Conservation (phyloP, 805 yeast species). For the Candida sakaeoensis region DNA sequence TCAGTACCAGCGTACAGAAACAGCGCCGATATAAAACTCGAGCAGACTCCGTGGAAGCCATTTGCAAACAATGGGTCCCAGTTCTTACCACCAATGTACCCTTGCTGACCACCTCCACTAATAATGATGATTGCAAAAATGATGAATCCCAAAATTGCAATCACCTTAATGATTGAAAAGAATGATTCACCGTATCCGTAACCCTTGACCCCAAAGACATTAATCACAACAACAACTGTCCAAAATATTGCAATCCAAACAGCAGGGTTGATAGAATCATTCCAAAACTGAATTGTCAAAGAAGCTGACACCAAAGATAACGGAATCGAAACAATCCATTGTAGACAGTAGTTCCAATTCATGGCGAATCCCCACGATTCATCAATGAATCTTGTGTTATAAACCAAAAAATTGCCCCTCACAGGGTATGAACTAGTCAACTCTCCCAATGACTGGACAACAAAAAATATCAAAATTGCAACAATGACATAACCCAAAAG, state of each 20-base stretch:
- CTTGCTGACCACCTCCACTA: constrained; percentile 38
- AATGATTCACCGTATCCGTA: constrained; percentile 37
- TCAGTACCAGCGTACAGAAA: constrained; percentile 30
- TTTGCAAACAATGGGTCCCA: constrained; percentile 36
- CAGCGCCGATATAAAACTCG: constrained; percentile 27
- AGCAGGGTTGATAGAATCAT: constrained; percentile 33
- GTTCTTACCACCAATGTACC: constrained; percentile 34
- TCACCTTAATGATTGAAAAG: constrained; percentile 31
- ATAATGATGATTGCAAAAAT: constrained; percentile 37
- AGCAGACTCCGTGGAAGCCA: constrained; percentile 32
- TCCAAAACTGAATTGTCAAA: constrained; percentile 40
- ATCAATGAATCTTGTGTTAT: constrained; percentile 38
- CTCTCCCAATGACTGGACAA: constrained; percentile 41
- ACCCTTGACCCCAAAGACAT: constrained; percentile 33
- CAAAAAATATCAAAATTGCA: constrained; percentile 36
- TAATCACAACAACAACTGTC: constrained; percentile 31
- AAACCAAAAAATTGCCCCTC: constrained; percentile 38
- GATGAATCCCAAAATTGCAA: constrained; percentile 39
- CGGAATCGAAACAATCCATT: constrained; percentile 42
- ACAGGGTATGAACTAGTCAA: constrained; percentile 38
- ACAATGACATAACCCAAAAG: constrained; percentile 32
- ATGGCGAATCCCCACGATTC: constrained; percentile 43
- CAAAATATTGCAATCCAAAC: constrained; percentile 41
- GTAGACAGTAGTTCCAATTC: constrained; percentile 42
- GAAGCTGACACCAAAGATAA: constrained; percentile 41